These are phyloP conservation scores for Nannochloris sp. DNA, from an alignment of 139 green algal genomes.

Conservation along the genomic window DNA sequence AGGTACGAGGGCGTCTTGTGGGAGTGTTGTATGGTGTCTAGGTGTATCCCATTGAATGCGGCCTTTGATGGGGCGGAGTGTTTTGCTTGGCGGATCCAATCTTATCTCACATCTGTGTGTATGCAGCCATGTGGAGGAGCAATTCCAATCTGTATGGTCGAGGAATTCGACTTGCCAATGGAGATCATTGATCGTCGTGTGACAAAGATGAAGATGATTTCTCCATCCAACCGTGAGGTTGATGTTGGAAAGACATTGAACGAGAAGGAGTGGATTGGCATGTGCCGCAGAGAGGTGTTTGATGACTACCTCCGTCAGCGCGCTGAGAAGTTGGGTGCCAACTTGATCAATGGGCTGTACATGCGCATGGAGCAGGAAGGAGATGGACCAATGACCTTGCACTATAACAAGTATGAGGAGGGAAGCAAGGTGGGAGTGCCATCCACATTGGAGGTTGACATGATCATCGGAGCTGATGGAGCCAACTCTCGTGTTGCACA, in stretches of 20 bases:
- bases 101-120: background rate
- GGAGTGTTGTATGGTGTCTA: background rate
- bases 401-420: conserved; percentile 89
- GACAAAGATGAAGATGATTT: conserved; percentile 99
- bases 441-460: conserved; percentile 84
- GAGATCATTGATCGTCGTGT: conserved; percentile 93
- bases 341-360: conserved; percentile 92
- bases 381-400: conserved; percentile 77
- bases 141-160: conserved; percentile 98
- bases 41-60: background rate
- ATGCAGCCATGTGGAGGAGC: conserved; percentile 86
- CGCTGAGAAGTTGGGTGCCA: conserved; percentile 73
- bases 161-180: conserved; percentile 92
- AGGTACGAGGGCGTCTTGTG: conserved; percentile 39
- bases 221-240: conserved; percentile 94
- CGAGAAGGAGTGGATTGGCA: conserved; percentile 98
- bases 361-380: conserved; percentile 70
- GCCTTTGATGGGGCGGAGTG: background rate
- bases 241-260: conserved; percentile 96
- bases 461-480: conserved; percentile 94
- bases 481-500: conserved; percentile 97
- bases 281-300: conserved; percentile 92
- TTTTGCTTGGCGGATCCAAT: background rate
- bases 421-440: conserved; percentile 77
- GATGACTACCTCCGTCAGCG: conserved; percentile 94